A percentile compares a stretch with the other conserved stretches of the same genome.
phyloP scores from a whole-genome alignment of 1,284 basidiomycete species.

The Ustilago shanxiensis region DNA sequence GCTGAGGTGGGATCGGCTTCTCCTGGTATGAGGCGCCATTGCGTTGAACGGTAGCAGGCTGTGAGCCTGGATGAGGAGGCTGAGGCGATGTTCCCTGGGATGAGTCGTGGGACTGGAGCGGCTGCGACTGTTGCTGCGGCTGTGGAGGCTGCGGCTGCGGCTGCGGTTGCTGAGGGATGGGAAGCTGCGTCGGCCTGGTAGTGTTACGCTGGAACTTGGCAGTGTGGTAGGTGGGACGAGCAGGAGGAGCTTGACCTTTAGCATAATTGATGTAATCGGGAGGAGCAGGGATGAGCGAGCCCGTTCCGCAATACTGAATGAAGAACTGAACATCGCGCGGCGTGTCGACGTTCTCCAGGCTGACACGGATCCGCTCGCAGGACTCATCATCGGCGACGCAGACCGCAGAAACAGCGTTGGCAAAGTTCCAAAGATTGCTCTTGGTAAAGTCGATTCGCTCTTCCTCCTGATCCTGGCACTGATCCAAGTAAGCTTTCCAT shows the following conservation, averaged over 20 bases:
- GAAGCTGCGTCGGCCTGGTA: conserved; percentile 54
- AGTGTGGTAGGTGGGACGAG: conserved; percentile 50
- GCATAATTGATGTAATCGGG: conserved; percentile 70
- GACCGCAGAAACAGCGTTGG: conserved; percentile 93
- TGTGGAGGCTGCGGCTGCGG: conserved; percentile 15
- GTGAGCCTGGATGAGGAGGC: conserved; percentile 16
- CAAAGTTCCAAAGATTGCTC: conserved; percentile 94
- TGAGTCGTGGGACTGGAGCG: conserved; percentile 22
- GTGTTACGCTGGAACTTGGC: conserved; percentile 66
- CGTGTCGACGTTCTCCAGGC: conserved; percentile 66
- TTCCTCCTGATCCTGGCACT: conserved; percentile 95
- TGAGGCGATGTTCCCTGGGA: conserved; percentile 22
- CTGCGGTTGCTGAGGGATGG: conserved; percentile 32
- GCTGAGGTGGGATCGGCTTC: conserved; percentile 42
- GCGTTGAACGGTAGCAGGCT: conserved; percentile 17
- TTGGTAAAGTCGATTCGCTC: conserved; percentile 93
- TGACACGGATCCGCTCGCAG: conserved; percentile 67
- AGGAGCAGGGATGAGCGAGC: conserved; percentile 64
- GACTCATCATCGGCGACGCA: conserved; percentile 93
- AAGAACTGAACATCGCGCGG: conserved; percentile 62
- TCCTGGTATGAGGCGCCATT: conserved; percentile 28
- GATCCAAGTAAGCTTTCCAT: conserved; percentile 79
- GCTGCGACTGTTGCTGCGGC: conserved; percentile 20
- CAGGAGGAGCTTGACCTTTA: conserved; percentile 63
- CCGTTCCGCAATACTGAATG: conserved; percentile 66